These are phyloP conservation scores for Saccharomycopsis hybrid DNA, from an alignment of 1,139 yeast genomes.

Conservation along the genomic window DNA sequence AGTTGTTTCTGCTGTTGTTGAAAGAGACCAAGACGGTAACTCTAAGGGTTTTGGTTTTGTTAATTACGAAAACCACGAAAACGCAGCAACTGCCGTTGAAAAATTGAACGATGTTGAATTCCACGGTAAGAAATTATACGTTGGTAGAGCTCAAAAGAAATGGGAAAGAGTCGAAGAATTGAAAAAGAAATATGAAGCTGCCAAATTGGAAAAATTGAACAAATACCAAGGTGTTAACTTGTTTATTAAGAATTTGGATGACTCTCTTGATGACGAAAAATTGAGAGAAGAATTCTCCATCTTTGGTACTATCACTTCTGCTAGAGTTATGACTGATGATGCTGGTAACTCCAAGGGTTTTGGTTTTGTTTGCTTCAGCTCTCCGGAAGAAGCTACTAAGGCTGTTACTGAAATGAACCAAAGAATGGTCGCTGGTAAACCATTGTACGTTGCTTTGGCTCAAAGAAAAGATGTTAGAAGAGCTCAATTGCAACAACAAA, in stretches of 20 bases:
- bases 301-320: slow-evolving; percentile 93
- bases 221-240: slow-evolving; percentile 98
- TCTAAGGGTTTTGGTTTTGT: slow-evolving; percentile 96
- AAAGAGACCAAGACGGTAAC: slow-evolving; percentile 81
- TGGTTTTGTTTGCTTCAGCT: slow-evolving; percentile 96
- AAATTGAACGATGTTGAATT: slow-evolving; percentile 84
- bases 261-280: slow-evolving; percentile 82
- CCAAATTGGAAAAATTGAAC: slow-evolving; percentile 85
- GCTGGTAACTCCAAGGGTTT: slow-evolving; percentile 95
- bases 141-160: slow-evolving; percentile 99
- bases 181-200: slow-evolving; percentile 90
- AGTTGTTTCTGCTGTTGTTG: slow-evolving; percentile 79
- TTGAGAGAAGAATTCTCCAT: slow-evolving; percentile 90
- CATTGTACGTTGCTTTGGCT: slow-evolving; percentile 97
- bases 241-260: slow-evolving; percentile 95
- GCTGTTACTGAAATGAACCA: slow-evolving; percentile 99
- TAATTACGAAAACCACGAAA: slow-evolving; percentile 80
- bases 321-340: slow-evolving; percentile 94
- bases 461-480: slow-evolving; percentile 99
- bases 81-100: slow-evolving; percentile 88
- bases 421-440: slow-evolving; percentile 92
- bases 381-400: slow-evolving; percentile 98
- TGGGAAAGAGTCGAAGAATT: slow-evolving; percentile 96
- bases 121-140: slow-evolving; percentile 81
- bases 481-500: slow-evolving; percentile 94